Base-by-base conservation (phyloP, 768 basidiomycete genomes). In the Lyophyllum decastes region DNA sequence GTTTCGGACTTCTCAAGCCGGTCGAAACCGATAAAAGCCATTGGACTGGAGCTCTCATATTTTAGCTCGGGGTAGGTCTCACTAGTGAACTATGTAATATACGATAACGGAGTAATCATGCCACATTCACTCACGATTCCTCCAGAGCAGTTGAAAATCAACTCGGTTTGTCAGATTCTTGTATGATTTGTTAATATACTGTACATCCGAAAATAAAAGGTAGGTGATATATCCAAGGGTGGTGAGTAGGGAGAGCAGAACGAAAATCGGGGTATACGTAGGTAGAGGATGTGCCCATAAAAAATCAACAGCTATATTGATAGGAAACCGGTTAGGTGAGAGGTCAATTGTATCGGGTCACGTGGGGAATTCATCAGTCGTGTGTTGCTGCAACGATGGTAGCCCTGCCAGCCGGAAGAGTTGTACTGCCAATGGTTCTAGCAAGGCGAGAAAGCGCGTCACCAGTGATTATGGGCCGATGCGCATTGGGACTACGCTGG, bases 1-100 rank as follows among this genome's bases (percentile, higher is more conserved):
- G 83, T 94, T n/a, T 93, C 94, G 2, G 93, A 98, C 70, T 80
- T 98, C 14, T 85, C 91, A 2, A 91, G 85, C 66, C 80, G 92
- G 44, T 82, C 88, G 49, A 92, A 89, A 69, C 95, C 95, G 10
- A 94, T 98, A 60, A 88, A 87, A 69, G 87, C 90, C 11, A 81
- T 98, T 41, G 95, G 95, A 4, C 76, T 98, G n/a, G 95, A 98
- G 70, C 77, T 98, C 41, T 92, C 94, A 35, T 97, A 95, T 70
- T 97, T 95, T 67, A 91, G 90, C 71, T 87, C 90, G 22, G 78
- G 61, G 25, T 63, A 64, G 38, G 48, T 34, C 47, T 24, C 46
- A 24, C 35, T 19, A 57, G 55, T 54, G 27, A 19, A 43, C 19
- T 38, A 40, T 26, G 33, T 41, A 7, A 38, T 38, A 10, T 38